These are phyloP conservation scores for Mycena venus DNA, from an alignment of 768 basidiomycete genomes.

Conservation along the genomic window DNA sequence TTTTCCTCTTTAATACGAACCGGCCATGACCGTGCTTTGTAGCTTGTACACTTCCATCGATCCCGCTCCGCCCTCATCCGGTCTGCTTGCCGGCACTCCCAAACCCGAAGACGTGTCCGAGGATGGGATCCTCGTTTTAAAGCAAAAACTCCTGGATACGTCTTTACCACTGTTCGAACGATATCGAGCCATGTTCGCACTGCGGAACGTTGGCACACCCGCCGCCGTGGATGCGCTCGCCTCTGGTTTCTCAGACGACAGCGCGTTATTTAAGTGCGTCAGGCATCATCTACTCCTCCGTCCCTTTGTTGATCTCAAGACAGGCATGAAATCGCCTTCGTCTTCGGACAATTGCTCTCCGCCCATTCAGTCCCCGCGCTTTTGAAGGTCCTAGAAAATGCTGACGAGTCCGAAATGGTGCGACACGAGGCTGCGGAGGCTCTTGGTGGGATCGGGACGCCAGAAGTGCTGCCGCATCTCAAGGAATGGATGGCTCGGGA, in stretches of 20 bases:
- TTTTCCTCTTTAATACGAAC: background rate
- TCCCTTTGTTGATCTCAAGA: background rate
- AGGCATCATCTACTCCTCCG: slow-evolving; percentile 11
- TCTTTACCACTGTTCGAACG: slow-evolving; percentile 86
- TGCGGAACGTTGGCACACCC: slow-evolving; percentile 91
- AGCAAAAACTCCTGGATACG: slow-evolving; percentile 72
- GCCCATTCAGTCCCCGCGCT: slow-evolving; percentile 90
- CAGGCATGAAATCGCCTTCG: slow-evolving; percentile 98
- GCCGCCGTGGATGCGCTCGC: slow-evolving; percentile 93
- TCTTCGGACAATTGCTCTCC: slow-evolving; percentile 96
- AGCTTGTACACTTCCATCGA: slow-evolving; percentile 86
- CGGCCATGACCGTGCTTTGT: slow-evolving; percentile 37
- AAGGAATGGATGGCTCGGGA: slow-evolving; percentile 85
- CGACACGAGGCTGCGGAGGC: slow-evolving; percentile 99
- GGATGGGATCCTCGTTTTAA: slow-evolving; percentile 66
- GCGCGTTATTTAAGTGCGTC: slow-evolving; percentile 91
- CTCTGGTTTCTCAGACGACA: slow-evolving; percentile 89
- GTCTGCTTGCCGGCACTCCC: slow-evolving; percentile 66
- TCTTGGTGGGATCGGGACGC: slow-evolving; percentile 95
- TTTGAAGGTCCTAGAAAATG: slow-evolving; percentile 79
- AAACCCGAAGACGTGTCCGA: slow-evolving; percentile 65
- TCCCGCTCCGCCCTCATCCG: slow-evolving; percentile 86
- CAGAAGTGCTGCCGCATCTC: slow-evolving; percentile 89
- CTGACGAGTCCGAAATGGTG: slow-evolving; percentile 92
- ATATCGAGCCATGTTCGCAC: slow-evolving; percentile 98